Evolutionary conservation across 768 basidiomycete genomes (phyloP).

Genomic region (Brasilioporus rufonigricans): DNA sequence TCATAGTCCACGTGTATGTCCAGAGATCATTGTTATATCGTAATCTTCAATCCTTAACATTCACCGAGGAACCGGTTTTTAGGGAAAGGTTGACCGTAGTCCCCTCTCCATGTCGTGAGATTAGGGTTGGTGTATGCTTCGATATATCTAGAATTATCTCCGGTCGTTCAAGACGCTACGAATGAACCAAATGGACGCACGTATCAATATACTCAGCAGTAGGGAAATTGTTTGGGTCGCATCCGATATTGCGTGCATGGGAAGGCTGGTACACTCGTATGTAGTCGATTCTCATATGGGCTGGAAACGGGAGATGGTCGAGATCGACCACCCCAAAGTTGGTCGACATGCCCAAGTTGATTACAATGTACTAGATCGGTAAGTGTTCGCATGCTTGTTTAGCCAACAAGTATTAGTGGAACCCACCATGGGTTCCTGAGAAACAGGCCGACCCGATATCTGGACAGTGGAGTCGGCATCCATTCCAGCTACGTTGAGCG

Average conservation of each 20-base stretch:
- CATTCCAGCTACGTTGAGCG: conserved; percentile 64
- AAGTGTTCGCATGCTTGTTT: background rate
- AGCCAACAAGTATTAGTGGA: background rate
- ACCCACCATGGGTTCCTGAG: conserved; percentile 84
- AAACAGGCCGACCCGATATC: conserved; percentile 65
- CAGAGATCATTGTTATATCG: background rate
- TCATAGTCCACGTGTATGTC: background rate
- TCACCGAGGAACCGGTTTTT: conserved; percentile 47
- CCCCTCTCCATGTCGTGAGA: conserved; percentile 42
- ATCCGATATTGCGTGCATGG: conserved; percentile 66
- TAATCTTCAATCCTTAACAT: conserved; percentile 34
- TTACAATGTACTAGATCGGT: conserved; percentile 45
- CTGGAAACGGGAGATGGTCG: conserved; percentile 49
- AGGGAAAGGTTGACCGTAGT: conserved; percentile 46
- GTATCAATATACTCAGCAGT: conserved; percentile 69
- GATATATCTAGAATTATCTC: conserved; percentile 42
- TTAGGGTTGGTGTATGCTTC: conserved; percentile 70
- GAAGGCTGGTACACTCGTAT: conserved; percentile 72
- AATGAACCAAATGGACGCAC: conserved; percentile 33
- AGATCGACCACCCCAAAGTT: conserved; percentile 60
- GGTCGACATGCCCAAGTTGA: conserved; percentile 58
- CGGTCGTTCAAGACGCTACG: background rate
- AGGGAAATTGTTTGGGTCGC: conserved; percentile 63
- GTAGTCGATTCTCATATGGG: conserved; percentile 50
- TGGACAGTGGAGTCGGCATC: conserved; percentile 56